Evolutionary conservation across 495 filamentous ascomycete genomes (phyloP).

Genomic region (Xylaria telfairii): DNA sequence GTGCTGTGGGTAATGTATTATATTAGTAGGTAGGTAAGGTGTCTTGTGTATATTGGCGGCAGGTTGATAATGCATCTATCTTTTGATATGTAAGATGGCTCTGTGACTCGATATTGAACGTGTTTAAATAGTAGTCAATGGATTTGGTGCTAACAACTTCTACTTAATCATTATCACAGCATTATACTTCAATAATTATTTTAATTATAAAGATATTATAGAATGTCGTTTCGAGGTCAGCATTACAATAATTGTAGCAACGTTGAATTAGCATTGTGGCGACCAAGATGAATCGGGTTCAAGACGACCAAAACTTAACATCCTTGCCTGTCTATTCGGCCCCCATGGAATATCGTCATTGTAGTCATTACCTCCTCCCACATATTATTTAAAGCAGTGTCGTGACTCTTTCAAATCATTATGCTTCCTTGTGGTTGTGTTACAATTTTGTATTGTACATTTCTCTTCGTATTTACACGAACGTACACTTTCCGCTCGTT

Average conservation of each 20-base stretch:
- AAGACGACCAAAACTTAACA: background rate
- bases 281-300: background rate
- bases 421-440: background rate
- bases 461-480: slow-evolving; percentile 28
- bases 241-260: background rate
- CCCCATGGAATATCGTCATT: background rate
- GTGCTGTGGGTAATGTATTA: background rate
- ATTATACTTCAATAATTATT: background rate
- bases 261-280: background rate
- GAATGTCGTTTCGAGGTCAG: no score
- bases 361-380: background rate
- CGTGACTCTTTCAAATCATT: background rate
- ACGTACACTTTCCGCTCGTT: slow-evolving; percentile 4
- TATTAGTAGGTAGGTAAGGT: background rate
- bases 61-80: background rate
- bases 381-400: background rate
- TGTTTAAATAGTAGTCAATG: background rate
- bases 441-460: slow-evolving; percentile 30
- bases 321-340: background rate
- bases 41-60: slow-evolving; percentile 1
- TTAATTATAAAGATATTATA: no score
- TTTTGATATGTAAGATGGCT: background rate
- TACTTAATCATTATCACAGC: background rate
- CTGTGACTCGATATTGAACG: background rate
- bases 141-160: background rate